Evolutionary conservation across 192 early-diverging fungal genomes (phyloP).

Genomic region (Cladochytrium replicatum): DNA sequence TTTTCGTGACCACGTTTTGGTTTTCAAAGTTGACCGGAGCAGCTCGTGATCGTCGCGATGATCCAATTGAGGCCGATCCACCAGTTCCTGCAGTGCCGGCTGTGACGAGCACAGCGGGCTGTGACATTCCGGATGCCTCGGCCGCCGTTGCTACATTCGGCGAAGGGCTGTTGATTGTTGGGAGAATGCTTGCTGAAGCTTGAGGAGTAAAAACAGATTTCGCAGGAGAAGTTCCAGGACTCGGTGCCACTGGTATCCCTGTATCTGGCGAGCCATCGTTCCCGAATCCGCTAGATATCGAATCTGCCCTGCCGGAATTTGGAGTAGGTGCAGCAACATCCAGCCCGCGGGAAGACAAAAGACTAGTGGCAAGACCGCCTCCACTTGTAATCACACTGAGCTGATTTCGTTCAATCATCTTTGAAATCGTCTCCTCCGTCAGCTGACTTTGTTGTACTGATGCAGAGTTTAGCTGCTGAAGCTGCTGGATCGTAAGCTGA

Average conservation of each 20-base stretch:
- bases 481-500: conserved; percentile 34
- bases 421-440: conserved; percentile 62
- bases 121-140: no score
- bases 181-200: no score
- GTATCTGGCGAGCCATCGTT: conserved; percentile 20
- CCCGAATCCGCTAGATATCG: conserved; percentile 6
- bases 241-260: no score
- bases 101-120: no score
- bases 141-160: no score
- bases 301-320: not conserved
- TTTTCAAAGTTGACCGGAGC: conserved; percentile 37
- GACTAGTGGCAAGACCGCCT: no score
- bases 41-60: no score
- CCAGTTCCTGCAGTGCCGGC: conserved; percentile 29
- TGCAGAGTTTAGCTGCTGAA: conserved; percentile 41
- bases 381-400: conserved; percentile 36
- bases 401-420: conserved; percentile 60
- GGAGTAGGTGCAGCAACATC: not conserved
- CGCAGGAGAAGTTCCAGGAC: no score
- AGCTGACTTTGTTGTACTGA: conserved; percentile 46
- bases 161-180: no score
- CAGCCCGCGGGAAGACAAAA: no score
- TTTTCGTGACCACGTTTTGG: conserved; percentile 45
- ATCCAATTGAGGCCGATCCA: not conserved
- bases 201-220: no score